These are phyloP conservation scores for Spencermartinsiella ligniputridi DNA, from an alignment of 1,139 yeast genomes.

Conservation along the genomic window DNA sequence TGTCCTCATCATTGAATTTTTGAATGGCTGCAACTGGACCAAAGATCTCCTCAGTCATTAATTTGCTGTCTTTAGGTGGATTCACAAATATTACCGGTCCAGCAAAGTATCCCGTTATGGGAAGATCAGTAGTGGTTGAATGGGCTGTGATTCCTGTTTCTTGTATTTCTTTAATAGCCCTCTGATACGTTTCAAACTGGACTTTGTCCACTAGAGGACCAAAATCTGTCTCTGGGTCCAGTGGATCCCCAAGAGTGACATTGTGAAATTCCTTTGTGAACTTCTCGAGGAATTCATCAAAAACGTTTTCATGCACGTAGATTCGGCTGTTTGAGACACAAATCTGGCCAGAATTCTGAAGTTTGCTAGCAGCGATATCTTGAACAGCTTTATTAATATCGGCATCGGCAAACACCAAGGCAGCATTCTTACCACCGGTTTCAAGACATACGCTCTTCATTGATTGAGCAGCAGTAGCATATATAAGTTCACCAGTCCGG, in stretches of 20 bases:
- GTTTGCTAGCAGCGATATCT: constrained; percentile 57
- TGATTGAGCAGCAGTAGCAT: constrained; percentile 57
- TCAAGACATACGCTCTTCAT: constrained; percentile 64
- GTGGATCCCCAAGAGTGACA: constrained; percentile 15
- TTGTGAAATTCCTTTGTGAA: constrained; percentile 37
- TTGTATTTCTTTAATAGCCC: constrained; percentile 1
- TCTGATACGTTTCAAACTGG: constrained; percentile 2
- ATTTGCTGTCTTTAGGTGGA: constrained; percentile 49
- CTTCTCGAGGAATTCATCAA: constrained; percentile 54
- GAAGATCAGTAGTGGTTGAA: constrained; percentile 18
- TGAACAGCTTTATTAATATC: constrained; percentile 59
- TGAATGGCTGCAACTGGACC: constrained; percentile 88
- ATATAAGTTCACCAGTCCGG: constrained; percentile 62
- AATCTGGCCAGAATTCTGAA: constrained; percentile 83
- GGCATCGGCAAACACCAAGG: constrained; percentile 71
- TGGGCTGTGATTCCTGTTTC: not conserved
- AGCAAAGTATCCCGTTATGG: constrained; percentile 4
- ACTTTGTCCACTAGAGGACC: constrained; percentile 5
- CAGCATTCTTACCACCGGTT: constrained; percentile 85
- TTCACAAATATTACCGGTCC: constrained; percentile 5
- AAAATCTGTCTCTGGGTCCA: constrained; percentile 3
- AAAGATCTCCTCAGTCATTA: constrained; percentile 75
- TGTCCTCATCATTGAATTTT: constrained; percentile 66
- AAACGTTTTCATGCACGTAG: constrained; percentile 68
- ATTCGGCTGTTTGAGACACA: constrained; percentile 86